These are phyloP conservation scores for Citrus trifoliata DNA, from an alignment of 345 rosid species.

Conservation along the genomic window DNA sequence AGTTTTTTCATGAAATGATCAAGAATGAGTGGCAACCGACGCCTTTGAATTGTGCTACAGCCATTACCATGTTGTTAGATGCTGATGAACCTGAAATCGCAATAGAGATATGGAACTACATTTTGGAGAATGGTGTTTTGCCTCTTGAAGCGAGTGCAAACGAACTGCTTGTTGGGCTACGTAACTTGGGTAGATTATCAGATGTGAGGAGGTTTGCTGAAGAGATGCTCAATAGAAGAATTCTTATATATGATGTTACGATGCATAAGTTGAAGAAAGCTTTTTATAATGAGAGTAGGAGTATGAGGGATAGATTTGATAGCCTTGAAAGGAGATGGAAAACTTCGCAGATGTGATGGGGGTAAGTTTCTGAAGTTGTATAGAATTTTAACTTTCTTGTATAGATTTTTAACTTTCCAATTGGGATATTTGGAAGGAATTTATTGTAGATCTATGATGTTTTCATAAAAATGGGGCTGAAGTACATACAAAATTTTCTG, in stretches of 20 bases:
- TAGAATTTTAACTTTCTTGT: not conserved
- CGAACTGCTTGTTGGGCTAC: slow-evolving; percentile 45
- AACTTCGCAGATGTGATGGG: slow-evolving; percentile 15
- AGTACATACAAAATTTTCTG: not conserved
- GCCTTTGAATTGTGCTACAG: slow-evolving; percentile 35
- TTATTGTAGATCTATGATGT: not conserved
- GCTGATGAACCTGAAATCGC: slow-evolving; percentile 54
- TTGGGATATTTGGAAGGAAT: not conserved
- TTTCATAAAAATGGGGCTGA: not conserved
- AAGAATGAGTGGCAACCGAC: slow-evolving; percentile 53
- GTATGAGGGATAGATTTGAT: slow-evolving; percentile 44
- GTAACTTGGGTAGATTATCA: slow-evolving; percentile 41
- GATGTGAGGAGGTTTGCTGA: slow-evolving; percentile 42
- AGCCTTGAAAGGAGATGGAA: slow-evolving; percentile 45
- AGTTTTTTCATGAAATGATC: slow-evolving; percentile 51
- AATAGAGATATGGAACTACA: slow-evolving; percentile 56
- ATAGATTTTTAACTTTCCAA: not conserved
- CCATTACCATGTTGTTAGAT: slow-evolving; percentile 40
- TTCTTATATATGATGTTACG: slow-evolving; percentile 37
- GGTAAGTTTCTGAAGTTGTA: slow-evolving; percentile 1
- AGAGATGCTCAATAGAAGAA: slow-evolving; percentile 44
- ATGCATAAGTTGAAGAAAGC: slow-evolving; percentile 44
- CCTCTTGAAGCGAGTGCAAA: slow-evolving; percentile 46
- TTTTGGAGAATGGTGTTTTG: slow-evolving; percentile 35
- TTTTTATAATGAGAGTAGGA: slow-evolving; percentile 34